A percentile compares a stretch with the other conserved stretches of the same genome.
phyloP scores from a whole-genome alignment of 2,329 filamentous ascomycete species.

The Dactylonectria macrodidyma region DNA sequence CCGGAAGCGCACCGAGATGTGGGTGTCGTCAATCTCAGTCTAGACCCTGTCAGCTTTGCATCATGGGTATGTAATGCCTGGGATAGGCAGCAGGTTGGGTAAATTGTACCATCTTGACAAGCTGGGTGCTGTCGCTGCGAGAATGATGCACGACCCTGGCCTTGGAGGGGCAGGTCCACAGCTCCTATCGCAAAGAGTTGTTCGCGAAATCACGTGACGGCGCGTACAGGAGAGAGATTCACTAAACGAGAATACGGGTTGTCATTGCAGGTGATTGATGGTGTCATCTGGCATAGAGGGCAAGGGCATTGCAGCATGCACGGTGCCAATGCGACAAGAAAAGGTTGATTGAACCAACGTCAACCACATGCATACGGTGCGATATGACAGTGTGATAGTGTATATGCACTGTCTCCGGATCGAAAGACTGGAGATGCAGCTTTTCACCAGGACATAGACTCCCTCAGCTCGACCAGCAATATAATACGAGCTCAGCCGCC shows the following conservation, averaged over 20 bases:
- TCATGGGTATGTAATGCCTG: conserved; percentile 6
- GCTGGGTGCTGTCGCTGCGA: conserved; percentile 5
- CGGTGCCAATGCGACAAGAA: background rate
- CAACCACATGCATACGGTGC: conserved; percentile 31
- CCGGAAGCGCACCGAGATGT: conserved; percentile 80
- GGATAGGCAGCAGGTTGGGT: background rate
- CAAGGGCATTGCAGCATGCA: background rate
- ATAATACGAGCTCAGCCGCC: conserved; percentile 40
- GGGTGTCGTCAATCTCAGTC: conserved; percentile 60
- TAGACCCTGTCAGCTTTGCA: conserved; percentile 18
- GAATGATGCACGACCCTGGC: conserved; percentile 12
- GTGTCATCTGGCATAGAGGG: background rate
- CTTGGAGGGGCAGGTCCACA: conserved; percentile 17
- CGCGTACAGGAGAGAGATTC: conserved; percentile 39
- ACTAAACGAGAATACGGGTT: background rate
- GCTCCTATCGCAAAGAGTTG: background rate
- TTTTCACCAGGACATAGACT: conserved; percentile 32
- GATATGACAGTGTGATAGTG: conserved; percentile 23
- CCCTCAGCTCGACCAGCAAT: conserved; percentile 33
- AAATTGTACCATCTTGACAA: conserved; percentile 31
- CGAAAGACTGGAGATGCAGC: conserved; percentile 18
- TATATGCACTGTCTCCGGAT: conserved; percentile 34
- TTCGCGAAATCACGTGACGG: conserved; percentile 50
- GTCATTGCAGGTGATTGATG: background rate
- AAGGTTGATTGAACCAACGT: background rate